phyloP scores from a whole-genome alignment of 2,329 filamentous ascomycete species.

The Myriosclerotinia scirpicola region DNA sequence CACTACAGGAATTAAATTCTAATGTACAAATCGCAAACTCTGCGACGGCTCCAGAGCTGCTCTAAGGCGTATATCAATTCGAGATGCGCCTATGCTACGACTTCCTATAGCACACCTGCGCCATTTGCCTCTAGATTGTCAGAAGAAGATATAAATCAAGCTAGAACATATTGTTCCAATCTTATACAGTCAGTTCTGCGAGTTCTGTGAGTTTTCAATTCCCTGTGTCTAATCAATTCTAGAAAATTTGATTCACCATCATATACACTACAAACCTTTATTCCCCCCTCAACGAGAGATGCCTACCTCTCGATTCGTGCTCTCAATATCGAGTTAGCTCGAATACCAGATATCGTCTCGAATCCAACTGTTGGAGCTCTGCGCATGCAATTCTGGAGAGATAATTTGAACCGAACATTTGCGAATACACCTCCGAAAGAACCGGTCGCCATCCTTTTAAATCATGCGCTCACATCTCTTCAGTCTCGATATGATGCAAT shows the following conservation, averaged over 20 bases:
- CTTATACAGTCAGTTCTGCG: constrained; percentile 39
- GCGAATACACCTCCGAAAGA: constrained; percentile 80
- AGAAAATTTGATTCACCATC: constrained; percentile 90
- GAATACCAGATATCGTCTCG: constrained; percentile 85
- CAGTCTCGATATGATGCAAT: constrained; percentile 45
- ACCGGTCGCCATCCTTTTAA: constrained; percentile 82
- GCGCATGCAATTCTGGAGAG: constrained; percentile 94
- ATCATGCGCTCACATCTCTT: constrained; percentile 67
- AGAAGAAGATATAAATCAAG: constrained; percentile 39
- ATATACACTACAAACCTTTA: constrained; percentile 80
- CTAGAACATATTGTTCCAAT: constrained; percentile 41
- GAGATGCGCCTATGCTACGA: constrained; percentile 38
- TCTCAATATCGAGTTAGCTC: constrained; percentile 88
- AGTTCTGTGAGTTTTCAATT: constrained; percentile 7
- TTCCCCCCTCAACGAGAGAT: constrained; percentile 71
- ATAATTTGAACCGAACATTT: constrained; percentile 76
- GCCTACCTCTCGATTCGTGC: constrained; percentile 88
- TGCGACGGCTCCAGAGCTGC: constrained; percentile 32
- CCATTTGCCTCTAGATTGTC: constrained; percentile 38
- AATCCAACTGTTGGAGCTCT: constrained; percentile 83
- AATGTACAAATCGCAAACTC: constrained; percentile 20
- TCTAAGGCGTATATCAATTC: constrained; percentile 21
- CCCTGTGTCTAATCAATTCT: constrained; percentile 27
- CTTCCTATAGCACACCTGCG: constrained; percentile 39
- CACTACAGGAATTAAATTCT: neutral